A percentile compares a stretch with the other conserved stretches of the same genome.
Evolutionary conservation across 169 alveolate species (phyloP).

Genomic region (Plasmodium gaboni): DNA sequence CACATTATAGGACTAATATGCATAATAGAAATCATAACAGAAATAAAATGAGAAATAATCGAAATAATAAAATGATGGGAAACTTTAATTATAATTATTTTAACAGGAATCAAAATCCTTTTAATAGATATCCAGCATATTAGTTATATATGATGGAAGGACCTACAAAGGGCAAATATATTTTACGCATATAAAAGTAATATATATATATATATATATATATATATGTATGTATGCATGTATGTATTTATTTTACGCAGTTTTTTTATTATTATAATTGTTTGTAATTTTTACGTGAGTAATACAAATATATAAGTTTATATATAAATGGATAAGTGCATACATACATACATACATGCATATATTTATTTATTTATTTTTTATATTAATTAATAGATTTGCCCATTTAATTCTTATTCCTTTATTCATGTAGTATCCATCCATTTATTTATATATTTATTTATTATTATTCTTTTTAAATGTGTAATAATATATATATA

Average conservation of each 20-base stretch:
- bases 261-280: neutral
- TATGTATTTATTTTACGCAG: neutral
- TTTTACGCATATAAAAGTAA: neutral
- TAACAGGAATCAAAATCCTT: conserved; percentile 62
- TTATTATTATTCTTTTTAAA: no score
- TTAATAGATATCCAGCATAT: conserved; percentile 70
- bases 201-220: conserved; percentile 23
- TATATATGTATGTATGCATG: neutral
- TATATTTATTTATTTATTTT: neutral
- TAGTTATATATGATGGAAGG: conserved; percentile 14
- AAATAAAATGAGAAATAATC: conserved; percentile 47
- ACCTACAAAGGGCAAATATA: conserved; percentile 4
- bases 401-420: no score
- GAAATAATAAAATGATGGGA: conserved; percentile 47
- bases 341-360: neutral
- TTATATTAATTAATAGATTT: neutral
- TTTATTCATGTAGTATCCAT: no score
- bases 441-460: no score
- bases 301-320: neutral
- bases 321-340: conserved; percentile 4
- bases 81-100: conserved; percentile 54
- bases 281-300: neutral
- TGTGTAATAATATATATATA: no score
- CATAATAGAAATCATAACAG: conserved; percentile 75
- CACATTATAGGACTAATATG: conserved; percentile 76